phyloP scores from a whole-genome alignment of 345 rosid species.

The Cardamine occulta region DNA sequence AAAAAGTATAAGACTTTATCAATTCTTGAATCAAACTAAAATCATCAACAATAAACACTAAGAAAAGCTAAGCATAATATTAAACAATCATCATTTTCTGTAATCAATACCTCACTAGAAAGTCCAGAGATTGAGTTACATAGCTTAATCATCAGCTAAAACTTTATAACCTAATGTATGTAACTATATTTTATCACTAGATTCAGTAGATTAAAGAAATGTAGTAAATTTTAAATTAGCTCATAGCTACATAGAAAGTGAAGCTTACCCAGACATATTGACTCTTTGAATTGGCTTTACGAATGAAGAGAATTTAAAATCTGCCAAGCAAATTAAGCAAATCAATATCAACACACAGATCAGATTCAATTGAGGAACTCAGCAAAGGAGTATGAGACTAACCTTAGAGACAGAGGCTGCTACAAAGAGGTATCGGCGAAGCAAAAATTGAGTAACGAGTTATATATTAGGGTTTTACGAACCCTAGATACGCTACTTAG shows the following conservation, averaged over 20 bases:
- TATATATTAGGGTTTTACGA: constrained; percentile 43
- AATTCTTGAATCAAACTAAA: neutral
- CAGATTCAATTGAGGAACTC: neutral
- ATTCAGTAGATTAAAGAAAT: neutral
- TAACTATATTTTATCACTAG: neutral
- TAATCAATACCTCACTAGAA: neutral
- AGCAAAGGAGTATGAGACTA: constrained; percentile 6
- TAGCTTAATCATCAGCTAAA: neutral
- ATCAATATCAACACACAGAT: neutral
- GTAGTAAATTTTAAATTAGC: neutral
- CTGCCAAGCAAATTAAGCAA: constrained; percentile 18
- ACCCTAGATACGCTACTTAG: constrained; percentile 13
- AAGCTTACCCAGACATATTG: constrained; percentile 46
- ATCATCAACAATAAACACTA: neutral
- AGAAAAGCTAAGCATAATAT: neutral
- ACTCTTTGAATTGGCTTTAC: constrained; percentile 11
- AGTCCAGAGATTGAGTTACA: neutral
- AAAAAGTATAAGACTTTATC: neutral
- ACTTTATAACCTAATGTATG: neutral
- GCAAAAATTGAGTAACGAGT: neutral
- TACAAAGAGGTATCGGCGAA: neutral
- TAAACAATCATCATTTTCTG: neutral
- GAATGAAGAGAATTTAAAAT: neutral
- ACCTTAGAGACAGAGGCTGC: constrained; percentile 37
- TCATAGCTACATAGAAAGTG: neutral